Conservation (phyloP, 225 moss, liverwort and hornwort genomes). For the Physcomitrium patens region DNA sequence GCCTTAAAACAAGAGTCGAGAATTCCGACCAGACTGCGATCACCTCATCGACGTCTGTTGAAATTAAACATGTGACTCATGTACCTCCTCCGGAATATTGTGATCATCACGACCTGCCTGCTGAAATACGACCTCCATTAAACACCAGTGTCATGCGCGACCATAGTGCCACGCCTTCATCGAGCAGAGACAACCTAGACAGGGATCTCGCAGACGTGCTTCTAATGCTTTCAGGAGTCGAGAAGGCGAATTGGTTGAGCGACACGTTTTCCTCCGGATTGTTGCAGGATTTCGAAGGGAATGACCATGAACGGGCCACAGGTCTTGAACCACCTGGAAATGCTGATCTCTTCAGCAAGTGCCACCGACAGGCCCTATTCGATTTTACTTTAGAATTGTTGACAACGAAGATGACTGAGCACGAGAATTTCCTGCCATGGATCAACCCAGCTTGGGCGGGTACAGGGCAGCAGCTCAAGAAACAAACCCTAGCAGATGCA, state of each 20-base stretch:
- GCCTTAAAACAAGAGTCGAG: constrained; percentile 6
- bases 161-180: neutral
- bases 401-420: constrained; percentile 43
- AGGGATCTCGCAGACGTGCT: constrained; percentile 62
- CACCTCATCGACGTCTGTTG: constrained; percentile 10
- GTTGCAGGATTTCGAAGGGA: constrained; percentile 49
- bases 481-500: constrained; percentile 50
- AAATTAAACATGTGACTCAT: neutral
- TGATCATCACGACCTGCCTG: no score
- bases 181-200: constrained; percentile 37
- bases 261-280: constrained; percentile 30
- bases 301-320: neutral
- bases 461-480: constrained; percentile 38
- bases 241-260: constrained; percentile 46
- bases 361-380: constrained; percentile 49
- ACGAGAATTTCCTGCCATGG: constrained; percentile 60
- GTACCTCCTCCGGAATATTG: neutral
- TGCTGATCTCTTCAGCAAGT: neutral
- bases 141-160: neutral
- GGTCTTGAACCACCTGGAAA: neutral
- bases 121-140: no score
- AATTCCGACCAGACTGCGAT: neutral
- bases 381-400: constrained; percentile 62
- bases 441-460: constrained; percentile 30
- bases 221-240: constrained; percentile 58